A percentile compares a stretch with the other conserved stretches of the same genome.
phyloP scores from a whole-genome alignment of 208 protist species.

The Porcisia hertigi region DNA sequence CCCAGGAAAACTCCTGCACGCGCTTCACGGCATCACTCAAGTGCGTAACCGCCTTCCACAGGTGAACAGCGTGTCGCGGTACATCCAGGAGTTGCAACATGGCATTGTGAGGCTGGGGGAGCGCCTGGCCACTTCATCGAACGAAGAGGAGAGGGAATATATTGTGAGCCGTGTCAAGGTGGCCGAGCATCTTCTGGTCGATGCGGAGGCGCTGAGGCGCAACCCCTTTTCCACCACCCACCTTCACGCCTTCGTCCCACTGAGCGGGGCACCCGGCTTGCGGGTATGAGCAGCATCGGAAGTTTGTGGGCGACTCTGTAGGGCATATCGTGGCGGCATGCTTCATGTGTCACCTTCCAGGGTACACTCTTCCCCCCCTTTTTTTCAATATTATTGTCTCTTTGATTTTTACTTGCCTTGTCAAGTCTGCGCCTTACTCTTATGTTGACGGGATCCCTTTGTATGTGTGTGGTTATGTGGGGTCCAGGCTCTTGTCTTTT shows the following conservation, averaged over 20 bases:
- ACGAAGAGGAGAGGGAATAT: slow-evolving; percentile 49
- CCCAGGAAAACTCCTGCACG: slow-evolving; percentile 48
- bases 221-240: slow-evolving; percentile 35
- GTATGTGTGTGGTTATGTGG: neutral
- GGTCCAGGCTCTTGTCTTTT: neutral
- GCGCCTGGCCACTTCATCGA: slow-evolving; percentile 38
- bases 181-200: slow-evolving; percentile 44
- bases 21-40: slow-evolving; percentile 46
- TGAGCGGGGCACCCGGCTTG: slow-evolving; percentile 30
- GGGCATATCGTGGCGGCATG: neutral
- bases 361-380: neutral
- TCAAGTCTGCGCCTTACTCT: neutral
- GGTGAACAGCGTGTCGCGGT: slow-evolving; percentile 50
- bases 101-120: slow-evolving; percentile 53
- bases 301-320: neutral
- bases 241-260: slow-evolving; percentile 46
- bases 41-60: slow-evolving; percentile 54
- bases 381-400: neutral
- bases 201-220: slow-evolving; percentile 47
- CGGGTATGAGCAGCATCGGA: neutral
- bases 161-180: slow-evolving; percentile 46
- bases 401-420: slow-evolving; percentile 4
- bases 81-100: slow-evolving; percentile 61
- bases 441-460: no score
- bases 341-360: neutral